Percentiles rank a stretch among this genome's conserved stretches.
Conservation (phyloP, 148 eudicot genomes). For the Dianthus caryophyllus region DNA sequence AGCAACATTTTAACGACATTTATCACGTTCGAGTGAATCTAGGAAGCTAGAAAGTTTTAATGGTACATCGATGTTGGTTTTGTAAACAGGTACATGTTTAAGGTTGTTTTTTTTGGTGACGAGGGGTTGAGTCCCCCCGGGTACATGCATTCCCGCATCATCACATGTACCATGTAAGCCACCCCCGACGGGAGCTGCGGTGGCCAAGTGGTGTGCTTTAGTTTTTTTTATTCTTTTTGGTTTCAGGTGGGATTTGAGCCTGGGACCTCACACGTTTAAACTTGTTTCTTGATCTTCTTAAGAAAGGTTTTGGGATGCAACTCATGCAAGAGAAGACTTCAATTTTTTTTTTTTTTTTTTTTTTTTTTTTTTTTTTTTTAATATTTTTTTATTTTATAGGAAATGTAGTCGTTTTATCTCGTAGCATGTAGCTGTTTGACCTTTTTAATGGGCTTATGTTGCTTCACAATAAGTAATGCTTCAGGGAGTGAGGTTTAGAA, state of each 20-base stretch:
- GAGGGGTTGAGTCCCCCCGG: too few relatives aligned
- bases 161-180: too few relatives aligned
- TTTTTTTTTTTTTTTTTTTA: too few relatives aligned
- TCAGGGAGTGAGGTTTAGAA: background rate
- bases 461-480: background rate
- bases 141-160: too few relatives aligned
- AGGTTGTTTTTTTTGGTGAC: too few relatives aligned
- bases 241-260: too few relatives aligned
- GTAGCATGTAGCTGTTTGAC: background rate
- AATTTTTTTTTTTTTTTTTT: too few relatives aligned
- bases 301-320: background rate
- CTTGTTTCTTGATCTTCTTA: background rate
- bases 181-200: too few relatives aligned
- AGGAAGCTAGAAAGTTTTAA: background rate
- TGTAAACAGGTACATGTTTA: too few relatives aligned
- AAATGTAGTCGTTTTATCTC: background rate
- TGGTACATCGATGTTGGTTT: background rate
- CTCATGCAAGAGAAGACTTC: background rate
- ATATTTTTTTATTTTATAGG: background rate
- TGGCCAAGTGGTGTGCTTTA: too few relatives aligned
- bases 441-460: background rate
- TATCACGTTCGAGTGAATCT: background rate
- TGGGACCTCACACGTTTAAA: background rate
- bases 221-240: too few relatives aligned
- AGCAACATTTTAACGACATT: background rate